Base-by-base conservation (phyloP, 2,329 filamentous ascomycete genomes). In the Stachybotrys chartarum region DNA sequence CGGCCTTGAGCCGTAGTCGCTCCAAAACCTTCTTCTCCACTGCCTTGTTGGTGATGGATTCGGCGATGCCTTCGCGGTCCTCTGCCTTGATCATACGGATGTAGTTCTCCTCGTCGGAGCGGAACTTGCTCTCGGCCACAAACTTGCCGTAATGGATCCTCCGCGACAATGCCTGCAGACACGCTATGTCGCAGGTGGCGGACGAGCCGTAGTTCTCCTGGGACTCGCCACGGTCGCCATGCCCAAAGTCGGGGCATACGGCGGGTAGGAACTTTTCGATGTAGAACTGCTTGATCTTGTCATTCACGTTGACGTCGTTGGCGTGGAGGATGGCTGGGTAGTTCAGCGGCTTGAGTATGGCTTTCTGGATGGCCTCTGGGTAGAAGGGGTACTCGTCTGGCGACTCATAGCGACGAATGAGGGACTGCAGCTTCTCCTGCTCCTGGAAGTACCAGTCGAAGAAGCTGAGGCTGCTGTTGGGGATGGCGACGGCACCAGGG, bases 361-460 rank as follows among this genome's bases (percentile, higher is more conserved):
- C 90, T 55, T 81, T 78, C 65, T 90, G 84, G 46, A 97, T 78
- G 10, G 84, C 86, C 32, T 88, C 81, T 1, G 91, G 90, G 76
- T 97, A 99, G 83, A 97, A 99, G 24, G 94, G 90, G 72, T 96
- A 93, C 75, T 99, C 94, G 78, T 99, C 94, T 45, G 94, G 94
- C 0, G 91, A 91, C 71, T 99, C 87, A 78, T 91, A 99, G 69
- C 94, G 91, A 62, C 94, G 91, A 63, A 99, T 92, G 53, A 91
- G 83, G 14, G 92, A 96, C 70, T 99, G 93, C 6, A 97, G 78
- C 59, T 85, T 86, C 74, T 99, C 94, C 69, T 96, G 90, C 71
- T 96, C 89, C 62, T 80, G 82, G 31, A 97, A 85, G 69, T 96
- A 88, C 88, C 93, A 99, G 78, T 97, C 94, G 70, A 96, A 85